A percentile compares a stretch with the other conserved stretches of the same genome.
Conservation (phyloP, 805 yeast species). For the Martiniozyma abietophila region DNA sequence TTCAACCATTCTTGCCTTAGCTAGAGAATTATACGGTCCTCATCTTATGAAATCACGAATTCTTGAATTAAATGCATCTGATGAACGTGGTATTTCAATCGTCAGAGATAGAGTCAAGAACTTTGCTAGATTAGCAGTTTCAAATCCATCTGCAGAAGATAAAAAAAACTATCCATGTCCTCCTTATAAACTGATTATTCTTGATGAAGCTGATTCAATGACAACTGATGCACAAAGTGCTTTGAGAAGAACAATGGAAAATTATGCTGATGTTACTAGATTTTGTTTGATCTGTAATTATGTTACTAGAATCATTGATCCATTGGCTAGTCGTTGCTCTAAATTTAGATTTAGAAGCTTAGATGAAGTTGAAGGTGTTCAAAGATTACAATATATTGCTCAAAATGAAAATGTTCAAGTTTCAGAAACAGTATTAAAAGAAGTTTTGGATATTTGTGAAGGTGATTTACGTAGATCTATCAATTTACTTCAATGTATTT, state of each 20-base stretch:
- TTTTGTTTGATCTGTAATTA: conserved; percentile 94
- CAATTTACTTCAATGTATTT: conserved; percentile 79
- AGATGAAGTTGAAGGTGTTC: conserved; percentile 60
- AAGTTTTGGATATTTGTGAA: conserved; percentile 60
- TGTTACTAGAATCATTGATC: conserved; percentile 93
- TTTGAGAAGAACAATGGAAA: conserved; percentile 87
- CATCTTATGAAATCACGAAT: conserved; percentile 58
- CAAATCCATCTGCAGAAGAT: conserved; percentile 68
- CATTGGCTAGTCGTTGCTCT: conserved; percentile 92
- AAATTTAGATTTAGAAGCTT: conserved; percentile 84
- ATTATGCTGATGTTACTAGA: conserved; percentile 80
- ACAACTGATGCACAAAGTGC: conserved; percentile 96
- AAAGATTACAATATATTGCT: conserved; percentile 55
- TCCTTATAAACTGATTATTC: conserved; percentile 84
- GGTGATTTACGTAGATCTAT: conserved; percentile 95
- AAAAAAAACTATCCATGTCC: conserved; percentile 82
- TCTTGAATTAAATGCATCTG: conserved; percentile 80
- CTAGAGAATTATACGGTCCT: conserved; percentile 75
- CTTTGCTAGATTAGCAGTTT: conserved; percentile 77
- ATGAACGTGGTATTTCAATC: conserved; percentile 83
- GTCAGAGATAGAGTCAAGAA: conserved; percentile 79
- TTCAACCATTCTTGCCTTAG: conserved; percentile 76
- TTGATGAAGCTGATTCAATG: conserved; percentile 99
- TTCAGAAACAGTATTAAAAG: conserved; percentile 45
- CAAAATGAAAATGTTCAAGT: conserved; percentile 33